These are phyloP conservation scores for Tricholoma bakamatsutake DNA, from an alignment of 768 basidiomycete genomes.

Conservation along the genomic window DNA sequence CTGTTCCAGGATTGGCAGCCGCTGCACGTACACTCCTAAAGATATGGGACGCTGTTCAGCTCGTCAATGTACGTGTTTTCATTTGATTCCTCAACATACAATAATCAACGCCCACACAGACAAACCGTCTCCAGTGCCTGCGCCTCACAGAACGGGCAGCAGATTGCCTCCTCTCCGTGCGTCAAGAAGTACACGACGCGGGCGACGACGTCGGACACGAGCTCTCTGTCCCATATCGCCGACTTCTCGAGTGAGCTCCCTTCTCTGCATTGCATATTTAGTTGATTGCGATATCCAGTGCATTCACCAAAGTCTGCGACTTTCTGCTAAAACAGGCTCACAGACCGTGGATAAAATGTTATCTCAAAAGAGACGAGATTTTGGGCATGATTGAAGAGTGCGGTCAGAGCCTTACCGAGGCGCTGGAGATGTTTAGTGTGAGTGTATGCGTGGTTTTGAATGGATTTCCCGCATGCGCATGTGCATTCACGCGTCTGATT, in stretches of 20 bases:
- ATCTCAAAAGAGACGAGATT: conserved; percentile 70
- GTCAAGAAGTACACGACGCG: conserved; percentile 54
- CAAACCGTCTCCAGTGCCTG: conserved; percentile 61
- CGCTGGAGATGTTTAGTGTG: conserved; percentile 3
- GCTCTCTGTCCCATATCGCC: conserved; percentile 43
- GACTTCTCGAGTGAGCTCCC: conserved; percentile 40
- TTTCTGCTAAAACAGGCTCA: conserved; percentile 57
- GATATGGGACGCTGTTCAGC: conserved; percentile 62
- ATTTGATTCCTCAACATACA: background rate
- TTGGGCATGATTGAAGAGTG: conserved; percentile 45
- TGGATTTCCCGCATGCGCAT: background rate
- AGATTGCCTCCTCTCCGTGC: conserved; percentile 53
- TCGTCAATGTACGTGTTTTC: conserved; percentile 49
- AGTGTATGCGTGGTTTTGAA: background rate
- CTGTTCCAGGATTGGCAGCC: conserved; percentile 48
- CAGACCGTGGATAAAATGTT: conserved; percentile 73
- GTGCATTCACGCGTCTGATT: no score
- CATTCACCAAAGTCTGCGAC: conserved; percentile 37
- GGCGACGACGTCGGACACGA: conserved; percentile 45
- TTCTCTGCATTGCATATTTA: background rate
- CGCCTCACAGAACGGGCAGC: conserved; percentile 72
- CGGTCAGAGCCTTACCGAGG: conserved; percentile 31
- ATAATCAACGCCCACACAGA: conserved; percentile 29
- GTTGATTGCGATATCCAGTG: conserved; percentile 14
- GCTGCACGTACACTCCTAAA: conserved; percentile 47